Evolutionary conservation across 192 early-diverging fungal genomes (phyloP).

Genomic region (Coemansia asiatica): DNA sequence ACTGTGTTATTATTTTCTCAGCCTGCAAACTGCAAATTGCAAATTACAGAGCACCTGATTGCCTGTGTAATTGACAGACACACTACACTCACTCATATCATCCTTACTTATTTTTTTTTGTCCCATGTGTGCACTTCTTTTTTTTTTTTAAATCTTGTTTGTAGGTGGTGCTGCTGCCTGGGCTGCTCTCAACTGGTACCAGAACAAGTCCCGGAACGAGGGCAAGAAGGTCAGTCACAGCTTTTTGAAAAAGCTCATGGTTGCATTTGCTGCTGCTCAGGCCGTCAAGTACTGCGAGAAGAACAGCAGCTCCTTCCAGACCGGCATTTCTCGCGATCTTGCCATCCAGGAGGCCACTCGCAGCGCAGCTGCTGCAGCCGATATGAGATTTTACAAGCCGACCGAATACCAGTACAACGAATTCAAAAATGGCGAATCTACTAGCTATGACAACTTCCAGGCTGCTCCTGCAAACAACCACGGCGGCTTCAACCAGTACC

Average conservation of each 20-base stretch:
- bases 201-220: constrained; percentile 43
- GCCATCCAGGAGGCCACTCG: constrained; percentile 35
- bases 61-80: not conserved
- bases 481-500: constrained; percentile 19
- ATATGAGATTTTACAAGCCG: constrained; percentile 12
- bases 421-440: not conserved
- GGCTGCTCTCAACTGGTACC: constrained; percentile 54
- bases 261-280: constrained; percentile 50
- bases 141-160: not conserved
- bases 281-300: constrained; percentile 51
- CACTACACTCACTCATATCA: not conserved
- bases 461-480: constrained; percentile 5
- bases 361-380: constrained; percentile 16
- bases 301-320: constrained; percentile 46
- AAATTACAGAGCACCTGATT: too few relatives aligned
- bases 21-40: not conserved
- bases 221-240: constrained; percentile 50
- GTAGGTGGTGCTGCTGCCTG: constrained; percentile 56
- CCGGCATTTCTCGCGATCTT: constrained; percentile 40
- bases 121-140: not conserved
- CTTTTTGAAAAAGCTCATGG: constrained; percentile 47
- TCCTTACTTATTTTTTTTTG: not conserved
- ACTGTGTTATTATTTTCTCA: not conserved
- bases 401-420: constrained; percentile 4
- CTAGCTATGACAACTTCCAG: constrained; percentile 1